phyloP scores from a whole-genome alignment of 495 filamentous ascomycete genomes.

The Bacidia gigantensis region DNA sequence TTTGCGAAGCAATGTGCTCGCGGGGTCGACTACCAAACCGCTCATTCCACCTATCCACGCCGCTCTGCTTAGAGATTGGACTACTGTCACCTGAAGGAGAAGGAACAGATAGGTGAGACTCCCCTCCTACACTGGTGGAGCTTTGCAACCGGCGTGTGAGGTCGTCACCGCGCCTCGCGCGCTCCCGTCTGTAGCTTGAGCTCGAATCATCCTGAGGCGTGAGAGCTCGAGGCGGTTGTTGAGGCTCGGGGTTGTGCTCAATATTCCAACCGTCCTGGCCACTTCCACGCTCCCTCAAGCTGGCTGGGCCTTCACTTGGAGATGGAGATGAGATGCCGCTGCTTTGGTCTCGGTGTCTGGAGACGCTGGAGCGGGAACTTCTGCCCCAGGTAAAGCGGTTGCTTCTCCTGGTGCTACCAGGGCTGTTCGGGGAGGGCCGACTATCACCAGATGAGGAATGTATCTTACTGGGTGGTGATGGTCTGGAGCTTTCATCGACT shows the following conservation, averaged over 20 bases:
- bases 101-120: neutral
- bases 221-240: neutral
- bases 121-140: neutral
- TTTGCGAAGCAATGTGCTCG: neutral
- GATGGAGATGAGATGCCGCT: conserved; percentile 5
- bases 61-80: neutral
- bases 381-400: neutral
- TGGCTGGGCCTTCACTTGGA: neutral
- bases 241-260: neutral
- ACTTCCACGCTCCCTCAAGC: neutral
- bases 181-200: neutral
- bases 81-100: neutral
- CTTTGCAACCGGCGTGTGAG: neutral
- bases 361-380: neutral
- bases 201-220: neutral
- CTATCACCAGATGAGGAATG: neutral
- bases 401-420: conserved; percentile 1
- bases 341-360: neutral
- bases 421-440: conserved; percentile 1
- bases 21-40: conserved; percentile 5
- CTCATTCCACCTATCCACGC: conserved; percentile 1
- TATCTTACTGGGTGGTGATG: conserved; percentile 6
- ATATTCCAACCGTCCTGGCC: neutral
- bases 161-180: neutral
- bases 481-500: conserved; percentile 2